Evolutionary conservation across 495 filamentous ascomycete species (phyloP), one percentile per base, ranked within the genome.

Genomic region (Beverwykella pulmonaria): DNA sequence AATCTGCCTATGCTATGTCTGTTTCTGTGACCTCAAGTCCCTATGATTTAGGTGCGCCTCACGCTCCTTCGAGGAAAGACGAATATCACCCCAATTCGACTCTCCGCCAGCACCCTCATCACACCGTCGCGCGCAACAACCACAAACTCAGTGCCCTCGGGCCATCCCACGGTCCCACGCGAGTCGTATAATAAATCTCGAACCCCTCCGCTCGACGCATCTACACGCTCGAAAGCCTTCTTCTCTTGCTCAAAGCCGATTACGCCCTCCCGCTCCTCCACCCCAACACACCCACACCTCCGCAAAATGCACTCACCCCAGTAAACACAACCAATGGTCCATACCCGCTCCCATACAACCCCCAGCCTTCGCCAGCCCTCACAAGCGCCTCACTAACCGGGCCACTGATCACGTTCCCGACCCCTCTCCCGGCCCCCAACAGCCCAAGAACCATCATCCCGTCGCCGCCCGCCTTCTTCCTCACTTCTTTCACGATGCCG

Each of bases 391-490:
- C 67, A 27, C 72, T 75, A 8, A 77, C 29, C 0, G 75, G 75
- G 8, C 75, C 75, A 41, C 55, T 59, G 15, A 72, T 62, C 15
- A 77, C 68, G 44, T 67, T 61, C 6, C 88, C 89, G 57, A 92
- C 81, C 5, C 89, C 90, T 59, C 88, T 75, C 0, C 86, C 88
- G 26, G 82, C 83, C 22, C 83, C 82, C 55, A 91, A 68, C 36
- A 86, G 78, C 5, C 85, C 86, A 74, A 89, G 86, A 2, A 90
- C 78, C 76, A 88, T 79, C 4, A 81, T 82, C 0, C 83, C 80
- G 34, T 88, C 84, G 17, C 82, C 68, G 2, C 75, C 77, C 20
- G 76, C 62, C 7, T 26, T 74, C 55, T 70, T 67, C 61, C 82
- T 80, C 29, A 90, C 75, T 65, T 83, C 78, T 10, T 77, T 83